A percentile compares a stretch with the other conserved stretches of the same genome.
These are phyloP conservation scores for Hypoxylon sp. DNA, from an alignment of 2,329 filamentous ascomycete species.

Conservation along the genomic window DNA sequence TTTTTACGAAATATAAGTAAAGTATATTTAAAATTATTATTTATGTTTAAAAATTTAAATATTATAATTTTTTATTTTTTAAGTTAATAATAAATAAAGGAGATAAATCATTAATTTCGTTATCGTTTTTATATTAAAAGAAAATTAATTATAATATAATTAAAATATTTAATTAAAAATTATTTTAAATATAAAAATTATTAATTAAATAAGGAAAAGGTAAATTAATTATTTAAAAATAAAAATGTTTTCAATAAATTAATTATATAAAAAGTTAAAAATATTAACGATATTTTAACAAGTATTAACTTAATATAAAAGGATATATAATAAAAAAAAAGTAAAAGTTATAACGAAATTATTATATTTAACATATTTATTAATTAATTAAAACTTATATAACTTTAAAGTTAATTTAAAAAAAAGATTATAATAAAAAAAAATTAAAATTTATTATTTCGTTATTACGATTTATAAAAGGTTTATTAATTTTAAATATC, in stretches of 20 bases:
- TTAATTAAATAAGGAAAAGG: neutral
- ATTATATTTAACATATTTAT: neutral
- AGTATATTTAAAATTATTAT: neutral
- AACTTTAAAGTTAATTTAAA: neutral
- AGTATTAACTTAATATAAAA: neutral
- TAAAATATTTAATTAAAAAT: conserved; percentile 3
- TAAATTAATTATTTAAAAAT: neutral
- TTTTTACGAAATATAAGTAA: conserved; percentile 8
- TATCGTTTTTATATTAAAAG: conserved; percentile 3
- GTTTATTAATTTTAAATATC: conserved; percentile 4
- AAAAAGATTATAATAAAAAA: neutral
- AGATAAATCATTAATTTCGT: conserved; percentile 2
- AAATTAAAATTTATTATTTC: neutral
- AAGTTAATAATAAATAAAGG: neutral
- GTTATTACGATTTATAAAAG: neutral
- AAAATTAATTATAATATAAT: neutral
- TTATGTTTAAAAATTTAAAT: conserved; percentile 7
- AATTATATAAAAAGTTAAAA: conserved; percentile 5
- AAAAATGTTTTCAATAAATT: conserved; percentile 1
- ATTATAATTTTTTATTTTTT: conserved; percentile 6
- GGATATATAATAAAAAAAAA: neutral
- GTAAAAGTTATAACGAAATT: neutral
- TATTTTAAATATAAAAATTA: neutral
- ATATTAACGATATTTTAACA: conserved; percentile 1
- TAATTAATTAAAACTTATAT: neutral